Conservation (phyloP, 1,139 yeast species). For the Saccharomyces hybrid region DNA sequence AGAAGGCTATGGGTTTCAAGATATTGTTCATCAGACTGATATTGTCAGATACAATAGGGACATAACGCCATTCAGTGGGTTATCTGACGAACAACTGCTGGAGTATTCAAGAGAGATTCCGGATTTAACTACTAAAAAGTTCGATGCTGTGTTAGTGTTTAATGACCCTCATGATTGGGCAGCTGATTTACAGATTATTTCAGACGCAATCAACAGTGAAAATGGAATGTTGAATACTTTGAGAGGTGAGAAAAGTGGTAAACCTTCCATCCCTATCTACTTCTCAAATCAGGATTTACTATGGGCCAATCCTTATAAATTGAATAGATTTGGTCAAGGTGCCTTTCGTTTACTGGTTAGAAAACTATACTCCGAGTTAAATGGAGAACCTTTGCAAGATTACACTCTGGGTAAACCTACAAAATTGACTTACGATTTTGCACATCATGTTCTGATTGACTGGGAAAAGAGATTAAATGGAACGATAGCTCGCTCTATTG, state of each 20-base stretch:
- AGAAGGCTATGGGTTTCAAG: slow-evolving; percentile 65
- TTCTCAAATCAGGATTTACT: slow-evolving; percentile 83
- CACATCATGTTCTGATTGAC: slow-evolving; percentile 59
- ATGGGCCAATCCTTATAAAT: slow-evolving; percentile 79
- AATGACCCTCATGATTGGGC: slow-evolving; percentile 91
- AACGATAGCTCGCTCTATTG: slow-evolving; percentile 12
- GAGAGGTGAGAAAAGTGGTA: slow-evolving; percentile 30
- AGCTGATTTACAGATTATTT: slow-evolving; percentile 69
- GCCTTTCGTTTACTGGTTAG: slow-evolving; percentile 66
- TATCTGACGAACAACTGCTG: slow-evolving; percentile 49
- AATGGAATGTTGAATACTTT: slow-evolving; percentile 61
- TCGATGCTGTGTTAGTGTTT: slow-evolving; percentile 79
- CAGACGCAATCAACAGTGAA: slow-evolving; percentile 62
- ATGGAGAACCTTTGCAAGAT: slow-evolving; percentile 46
- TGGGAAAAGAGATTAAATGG: slow-evolving; percentile 41
- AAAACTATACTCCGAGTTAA: slow-evolving; percentile 51
- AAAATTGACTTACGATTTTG: slow-evolving; percentile 72
- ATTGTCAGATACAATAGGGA: slow-evolving; percentile 41
- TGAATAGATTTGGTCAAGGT: slow-evolving; percentile 90
- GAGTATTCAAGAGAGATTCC: slow-evolving; percentile 36
- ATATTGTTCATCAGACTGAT: slow-evolving; percentile 73
- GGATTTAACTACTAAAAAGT: slow-evolving; percentile 36
- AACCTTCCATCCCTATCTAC: slow-evolving; percentile 69
- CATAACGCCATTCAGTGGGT: slow-evolving; percentile 61
- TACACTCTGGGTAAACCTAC: slow-evolving; percentile 82